Percentiles rank a stretch among this genome's conserved stretches.
Conservation (phyloP, 1,284 basidiomycete genomes). For the Hemileia vastatrix region DNA sequence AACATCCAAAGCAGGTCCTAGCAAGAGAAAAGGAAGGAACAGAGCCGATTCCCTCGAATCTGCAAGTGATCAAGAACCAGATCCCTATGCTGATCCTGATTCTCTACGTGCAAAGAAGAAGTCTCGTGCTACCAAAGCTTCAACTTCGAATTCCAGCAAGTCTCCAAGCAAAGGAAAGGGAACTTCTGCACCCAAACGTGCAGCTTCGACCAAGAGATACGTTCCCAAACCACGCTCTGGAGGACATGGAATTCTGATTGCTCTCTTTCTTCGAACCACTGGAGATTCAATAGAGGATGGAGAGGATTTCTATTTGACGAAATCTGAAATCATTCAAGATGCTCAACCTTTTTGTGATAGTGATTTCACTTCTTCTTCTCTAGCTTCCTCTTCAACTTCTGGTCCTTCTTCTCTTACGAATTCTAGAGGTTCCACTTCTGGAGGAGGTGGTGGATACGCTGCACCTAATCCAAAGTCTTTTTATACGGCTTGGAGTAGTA, state of each 20-base stretch:
- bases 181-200: neutral
- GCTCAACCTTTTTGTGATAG: conserved; percentile 37
- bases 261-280: conserved; percentile 29
- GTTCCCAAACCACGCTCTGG: conserved; percentile 38
- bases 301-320: conserved; percentile 27
- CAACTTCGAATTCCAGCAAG: neutral
- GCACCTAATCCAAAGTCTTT: conserved; percentile 25
- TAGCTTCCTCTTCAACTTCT: neutral
- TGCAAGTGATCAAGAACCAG: neutral
- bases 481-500: conserved; percentile 41
- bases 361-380: conserved; percentile 26
- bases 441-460: conserved; percentile 5
- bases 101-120: neutral
- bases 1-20: neutral
- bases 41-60: neutral
- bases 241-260: conserved; percentile 39
- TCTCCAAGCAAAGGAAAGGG: neutral
- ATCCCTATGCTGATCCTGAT: neutral
- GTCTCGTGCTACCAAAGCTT: neutral
- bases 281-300: conserved; percentile 8
- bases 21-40: neutral
- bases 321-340: conserved; percentile 35
- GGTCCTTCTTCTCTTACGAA: neutral
- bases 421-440: conserved; percentile 9
- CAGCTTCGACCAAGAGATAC: conserved; percentile 31